phyloP scores from a whole-genome alignment of 2,329 filamentous ascomycete species.

The Aspergillus udagawae region DNA sequence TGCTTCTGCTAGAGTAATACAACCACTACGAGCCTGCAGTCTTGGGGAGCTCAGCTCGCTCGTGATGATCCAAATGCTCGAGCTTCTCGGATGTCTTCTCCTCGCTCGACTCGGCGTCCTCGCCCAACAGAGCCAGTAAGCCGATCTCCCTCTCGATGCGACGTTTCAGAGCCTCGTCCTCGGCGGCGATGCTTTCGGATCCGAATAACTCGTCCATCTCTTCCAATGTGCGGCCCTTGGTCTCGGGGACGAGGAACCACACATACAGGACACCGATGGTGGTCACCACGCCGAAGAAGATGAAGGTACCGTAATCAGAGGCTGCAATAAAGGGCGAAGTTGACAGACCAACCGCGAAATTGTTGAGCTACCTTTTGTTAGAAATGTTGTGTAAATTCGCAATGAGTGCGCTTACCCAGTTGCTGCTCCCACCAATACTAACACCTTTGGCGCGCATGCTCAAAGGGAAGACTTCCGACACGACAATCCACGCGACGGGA shows the following conservation, averaged over 20 bases:
- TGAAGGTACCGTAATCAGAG: constrained; percentile 67
- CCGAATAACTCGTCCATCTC: constrained; percentile 39
- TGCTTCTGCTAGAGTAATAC: neutral
- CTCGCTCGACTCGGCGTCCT: constrained; percentile 8
- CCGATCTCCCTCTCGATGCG: constrained; percentile 30
- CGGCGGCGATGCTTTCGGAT: constrained; percentile 27
- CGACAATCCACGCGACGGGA: constrained; percentile 69
- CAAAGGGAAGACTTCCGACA: constrained; percentile 70
- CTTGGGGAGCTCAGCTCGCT: neutral
- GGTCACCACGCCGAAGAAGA: constrained; percentile 59
- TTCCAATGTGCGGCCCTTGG: constrained; percentile 34
- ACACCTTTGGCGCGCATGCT: constrained; percentile 60
- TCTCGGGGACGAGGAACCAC: constrained; percentile 31
- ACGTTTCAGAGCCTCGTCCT: constrained; percentile 22
- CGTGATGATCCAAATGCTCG: constrained; percentile 2
- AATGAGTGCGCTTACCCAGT: constrained; percentile 26
- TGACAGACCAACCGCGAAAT: constrained; percentile 63
- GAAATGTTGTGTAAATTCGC: neutral
- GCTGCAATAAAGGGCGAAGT: constrained; percentile 63
- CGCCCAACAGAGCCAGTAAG: constrained; percentile 24
- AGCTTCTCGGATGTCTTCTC: constrained; percentile 9
- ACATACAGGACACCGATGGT: constrained; percentile 25
- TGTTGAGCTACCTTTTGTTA: constrained; percentile 45
- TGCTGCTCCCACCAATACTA: constrained; percentile 28
- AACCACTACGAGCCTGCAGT: neutral